Conservation (phyloP, 495 filamentous ascomycete genomes). For the Tuber brumale region DNA sequence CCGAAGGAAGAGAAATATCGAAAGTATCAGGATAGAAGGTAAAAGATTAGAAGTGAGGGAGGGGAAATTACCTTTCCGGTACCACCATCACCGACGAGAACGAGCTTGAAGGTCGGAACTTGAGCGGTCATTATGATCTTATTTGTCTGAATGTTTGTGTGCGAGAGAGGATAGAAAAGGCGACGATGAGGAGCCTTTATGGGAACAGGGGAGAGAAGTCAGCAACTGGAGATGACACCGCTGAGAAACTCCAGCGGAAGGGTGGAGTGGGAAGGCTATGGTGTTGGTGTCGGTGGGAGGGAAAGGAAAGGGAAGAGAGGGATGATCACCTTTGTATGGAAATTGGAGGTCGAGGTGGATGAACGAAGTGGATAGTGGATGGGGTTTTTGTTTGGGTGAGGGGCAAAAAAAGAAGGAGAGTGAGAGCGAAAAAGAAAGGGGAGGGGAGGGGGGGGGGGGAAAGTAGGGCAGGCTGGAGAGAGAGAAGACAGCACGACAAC, state of each 20-base stretch:
- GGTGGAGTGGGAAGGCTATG: background rate
- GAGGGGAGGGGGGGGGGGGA: constrained; percentile 33
- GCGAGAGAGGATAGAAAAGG: constrained; percentile 17
- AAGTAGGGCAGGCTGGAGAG: constrained; percentile 19
- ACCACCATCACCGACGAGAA: constrained; percentile 98
- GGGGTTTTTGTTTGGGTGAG: constrained; percentile 38
- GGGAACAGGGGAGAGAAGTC: constrained; percentile 18
- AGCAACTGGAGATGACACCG: constrained; percentile 12
- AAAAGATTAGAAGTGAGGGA: constrained; percentile 20
- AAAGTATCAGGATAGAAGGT: constrained; percentile 3
- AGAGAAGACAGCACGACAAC: constrained; percentile 1
- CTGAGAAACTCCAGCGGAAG: background rate
- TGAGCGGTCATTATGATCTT: constrained; percentile 39
- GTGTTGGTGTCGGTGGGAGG: background rate
- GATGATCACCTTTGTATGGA: constrained; percentile 23
- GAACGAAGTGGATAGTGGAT: constrained; percentile 22
- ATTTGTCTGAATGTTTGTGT: constrained; percentile 11
- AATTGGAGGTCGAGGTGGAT: constrained; percentile 18
- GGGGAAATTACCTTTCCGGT: constrained; percentile 84
- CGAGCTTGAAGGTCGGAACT: constrained; percentile 91
- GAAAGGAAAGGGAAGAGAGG: constrained; percentile 8
- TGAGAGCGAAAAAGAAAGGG: constrained; percentile 10
- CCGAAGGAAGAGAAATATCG: constrained; percentile 15
- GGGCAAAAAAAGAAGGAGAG: constrained; percentile 16
- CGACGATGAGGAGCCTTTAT: constrained; percentile 15